A percentile compares a stretch with the other conserved stretches of the same genome.
Conservation (phyloP, 2,329 filamentous ascomycete genomes). For the Aureobasidium melanogenum region DNA sequence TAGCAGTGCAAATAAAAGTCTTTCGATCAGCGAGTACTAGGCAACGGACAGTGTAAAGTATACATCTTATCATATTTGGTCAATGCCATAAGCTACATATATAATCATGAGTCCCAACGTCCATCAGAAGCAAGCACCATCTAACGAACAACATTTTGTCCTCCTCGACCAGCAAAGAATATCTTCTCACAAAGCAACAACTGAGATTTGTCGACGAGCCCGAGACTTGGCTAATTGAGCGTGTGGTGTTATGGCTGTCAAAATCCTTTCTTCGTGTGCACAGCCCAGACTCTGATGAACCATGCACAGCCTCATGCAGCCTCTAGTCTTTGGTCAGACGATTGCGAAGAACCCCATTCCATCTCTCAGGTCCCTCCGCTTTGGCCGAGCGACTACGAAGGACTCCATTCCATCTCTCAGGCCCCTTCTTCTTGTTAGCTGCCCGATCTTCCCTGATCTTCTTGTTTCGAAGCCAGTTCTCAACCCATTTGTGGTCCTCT, state of each 20-base stretch:
- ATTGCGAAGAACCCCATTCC: background rate
- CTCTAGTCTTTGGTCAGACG: background rate
- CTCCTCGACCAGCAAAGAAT: background rate
- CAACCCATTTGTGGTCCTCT: background rate
- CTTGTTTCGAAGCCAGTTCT: background rate
- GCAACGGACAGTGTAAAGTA: background rate
- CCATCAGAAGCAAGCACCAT: background rate
- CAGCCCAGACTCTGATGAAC: no score
- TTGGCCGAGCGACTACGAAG: background rate
- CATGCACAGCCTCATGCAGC: no score
- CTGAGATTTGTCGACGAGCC: no score
- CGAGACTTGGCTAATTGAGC: no score
- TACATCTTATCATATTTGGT: background rate
- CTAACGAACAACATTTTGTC: background rate
- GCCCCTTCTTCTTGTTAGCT: background rate
- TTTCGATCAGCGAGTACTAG: background rate
- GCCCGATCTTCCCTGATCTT: background rate
- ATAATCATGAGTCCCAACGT: accelerated
- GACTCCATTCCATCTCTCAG: background rate
- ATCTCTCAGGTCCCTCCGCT: background rate
- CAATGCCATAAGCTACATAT: background rate
- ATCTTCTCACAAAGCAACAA: no score
- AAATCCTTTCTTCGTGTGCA: no score
- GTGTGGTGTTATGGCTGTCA: no score
- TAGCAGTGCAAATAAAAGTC: no score